These are phyloP conservation scores for Paramyrothecium roridum DNA, from an alignment of 2,329 filamentous ascomycete species.

Conservation along the genomic window DNA sequence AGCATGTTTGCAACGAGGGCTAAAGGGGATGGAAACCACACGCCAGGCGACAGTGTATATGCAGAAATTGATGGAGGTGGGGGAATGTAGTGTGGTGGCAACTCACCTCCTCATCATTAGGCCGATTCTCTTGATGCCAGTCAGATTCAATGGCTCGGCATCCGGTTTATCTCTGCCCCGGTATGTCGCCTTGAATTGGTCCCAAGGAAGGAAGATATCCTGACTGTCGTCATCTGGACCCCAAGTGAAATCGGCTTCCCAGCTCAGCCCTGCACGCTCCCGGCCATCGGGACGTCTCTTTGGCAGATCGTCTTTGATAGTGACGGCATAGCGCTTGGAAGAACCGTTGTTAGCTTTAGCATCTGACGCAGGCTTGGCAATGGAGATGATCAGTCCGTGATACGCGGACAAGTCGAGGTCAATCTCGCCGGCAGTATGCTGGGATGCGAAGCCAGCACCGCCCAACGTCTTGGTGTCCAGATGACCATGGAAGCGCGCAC, in stretches of 20 bases:
- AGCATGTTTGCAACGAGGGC: not conserved
- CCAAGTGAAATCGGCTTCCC: constrained; percentile 66
- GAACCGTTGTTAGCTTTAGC: constrained; percentile 40
- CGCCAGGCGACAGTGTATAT: not conserved
- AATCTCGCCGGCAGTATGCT: constrained; percentile 60
- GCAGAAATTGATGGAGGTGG: not conserved
- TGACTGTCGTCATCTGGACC: constrained; percentile 9
- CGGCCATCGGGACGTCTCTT: constrained; percentile 58
- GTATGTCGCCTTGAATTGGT: constrained; percentile 67
- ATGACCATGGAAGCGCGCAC: constrained; percentile 63
- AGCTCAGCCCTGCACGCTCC: constrained; percentile 70
- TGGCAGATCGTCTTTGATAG: constrained; percentile 67
- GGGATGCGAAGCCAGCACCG: constrained; percentile 79
- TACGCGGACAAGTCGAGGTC: constrained; percentile 63
- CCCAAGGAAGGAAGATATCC: constrained; percentile 52
- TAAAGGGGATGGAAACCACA: not conserved
- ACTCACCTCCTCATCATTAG: constrained; percentile 79
- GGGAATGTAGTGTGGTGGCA: not conserved
- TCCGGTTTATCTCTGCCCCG: constrained; percentile 63
- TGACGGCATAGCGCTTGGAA: constrained; percentile 69
- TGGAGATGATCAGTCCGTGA: constrained; percentile 55
- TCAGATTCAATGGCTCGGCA: constrained; percentile 55
- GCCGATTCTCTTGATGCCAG: constrained; percentile 62
- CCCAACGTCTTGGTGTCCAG: constrained; percentile 74
- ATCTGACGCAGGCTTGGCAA: constrained; percentile 21